Percentiles rank a stretch among this genome's conserved stretches.
phyloP scores from a whole-genome alignment of 805 yeast genomes.

The Candida methanosorbosa region DNA sequence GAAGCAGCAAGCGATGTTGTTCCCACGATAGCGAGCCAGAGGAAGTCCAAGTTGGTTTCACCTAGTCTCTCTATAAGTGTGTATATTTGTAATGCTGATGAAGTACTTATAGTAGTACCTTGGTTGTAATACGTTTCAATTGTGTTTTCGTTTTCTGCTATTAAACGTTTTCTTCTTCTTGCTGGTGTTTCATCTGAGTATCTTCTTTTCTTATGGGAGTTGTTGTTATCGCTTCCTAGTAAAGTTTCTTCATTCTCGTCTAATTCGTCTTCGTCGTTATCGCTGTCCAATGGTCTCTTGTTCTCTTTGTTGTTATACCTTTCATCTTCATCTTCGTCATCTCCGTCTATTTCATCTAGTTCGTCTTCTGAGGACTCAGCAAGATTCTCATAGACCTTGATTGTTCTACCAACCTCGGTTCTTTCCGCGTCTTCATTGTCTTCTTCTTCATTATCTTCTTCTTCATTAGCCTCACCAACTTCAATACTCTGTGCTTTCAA shows the following conservation, averaged over 20 bases:
- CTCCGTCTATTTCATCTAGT: slow-evolving; percentile 51
- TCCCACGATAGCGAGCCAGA: slow-evolving; percentile 90
- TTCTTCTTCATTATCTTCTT: slow-evolving; percentile 21
- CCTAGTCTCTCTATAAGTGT: slow-evolving; percentile 75
- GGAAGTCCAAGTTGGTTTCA: slow-evolving; percentile 56
- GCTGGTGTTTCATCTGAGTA: slow-evolving; percentile 25
- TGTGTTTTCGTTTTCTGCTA: slow-evolving; percentile 39
- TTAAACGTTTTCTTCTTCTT: slow-evolving; percentile 31
- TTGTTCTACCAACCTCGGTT: slow-evolving; percentile 3
- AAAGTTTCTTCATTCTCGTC: slow-evolving; percentile 15
- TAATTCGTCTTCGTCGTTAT: slow-evolving; percentile 22
- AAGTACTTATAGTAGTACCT: slow-evolving; percentile 71
- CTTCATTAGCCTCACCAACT: slow-evolving; percentile 22
- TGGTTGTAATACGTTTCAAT: slow-evolving; percentile 74
- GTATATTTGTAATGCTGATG: slow-evolving; percentile 73
- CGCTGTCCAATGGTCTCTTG: slow-evolving; percentile 23
- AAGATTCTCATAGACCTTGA: slow-evolving; percentile 18
- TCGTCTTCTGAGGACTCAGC: slow-evolving; percentile 24
- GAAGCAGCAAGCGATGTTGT: slow-evolving; percentile 70
- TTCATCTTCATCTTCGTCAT: slow-evolving; percentile 28
- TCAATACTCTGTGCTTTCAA: slow-evolving; percentile 24
- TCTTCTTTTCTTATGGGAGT: slow-evolving; percentile 3
- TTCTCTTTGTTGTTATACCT: slow-evolving; percentile 20
- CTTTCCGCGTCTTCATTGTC: slow-evolving; percentile 21
- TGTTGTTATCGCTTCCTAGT: slow-evolving; percentile 5